Evolutionary conservation across 2,329 filamentous ascomycete genomes (phyloP), one percentile per base, ranked within the genome.

Genomic region (Akanthomyces muscarius): DNA sequence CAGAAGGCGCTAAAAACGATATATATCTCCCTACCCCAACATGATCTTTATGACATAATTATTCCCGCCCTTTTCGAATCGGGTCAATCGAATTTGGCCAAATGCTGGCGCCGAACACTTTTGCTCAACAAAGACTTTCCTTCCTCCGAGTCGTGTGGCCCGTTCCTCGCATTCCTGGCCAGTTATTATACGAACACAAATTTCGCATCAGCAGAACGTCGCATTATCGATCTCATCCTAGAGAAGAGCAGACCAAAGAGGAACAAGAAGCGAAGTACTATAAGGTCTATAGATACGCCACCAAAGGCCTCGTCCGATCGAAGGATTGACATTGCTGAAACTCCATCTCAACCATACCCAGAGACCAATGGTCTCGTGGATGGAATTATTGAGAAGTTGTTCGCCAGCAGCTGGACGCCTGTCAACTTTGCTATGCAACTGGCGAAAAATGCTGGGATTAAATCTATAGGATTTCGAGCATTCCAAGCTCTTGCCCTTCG

Each of bases 401-500:
- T 97, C 72, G 92, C 92, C 11, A 88, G 81, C 63, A 77, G 77
- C 21, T 89, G 90, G 73, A 82, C 95, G 25, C 85, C 88, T 1
- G 79, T 92, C 11, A 86, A 93, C 62, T 84, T 89, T 67, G 86
- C 91, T 30, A 85, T 96, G 61, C 84, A 84, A 41, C 82, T 90
- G 7, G 78, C 95, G 21, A 81, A 83, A 62, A 85, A 89, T 69
- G 83, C 96, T 58, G 90, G 90, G 2, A 78, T 96, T 5, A 80
- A 85, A 54, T 78, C 81, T 42, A 88, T 97, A 65, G 92, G 92
- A 0, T 89, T 92, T 0, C 77, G 89, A 21, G 89, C 91, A 4
- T 73, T 97, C 23, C 89, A 92, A 66, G 88, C 93, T 52, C 86
- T 97, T 73, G 91, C 88, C 4, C 74, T 89, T 13, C 83, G 90